Evolutionary conservation across 2,329 filamentous ascomycete species (phyloP), one percentile per base, ranked within the genome.

Genomic region (Fusarium chuoi): DNA sequence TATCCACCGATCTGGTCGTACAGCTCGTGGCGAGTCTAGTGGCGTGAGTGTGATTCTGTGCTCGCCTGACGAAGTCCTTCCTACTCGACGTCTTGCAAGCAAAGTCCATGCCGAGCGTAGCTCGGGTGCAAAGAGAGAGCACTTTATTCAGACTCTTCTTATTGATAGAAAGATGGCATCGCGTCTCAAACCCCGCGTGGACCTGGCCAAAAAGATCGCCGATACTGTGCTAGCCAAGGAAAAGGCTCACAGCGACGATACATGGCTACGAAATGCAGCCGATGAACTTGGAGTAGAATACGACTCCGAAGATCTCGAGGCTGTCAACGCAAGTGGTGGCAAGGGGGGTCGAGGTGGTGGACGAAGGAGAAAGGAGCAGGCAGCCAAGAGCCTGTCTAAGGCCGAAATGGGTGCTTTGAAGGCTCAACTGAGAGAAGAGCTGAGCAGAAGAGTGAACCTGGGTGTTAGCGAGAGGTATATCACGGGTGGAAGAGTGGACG

Each of bases 281-380:
- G 95, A 98, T 65, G 96, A 98, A 73, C 87, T 99, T 0, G 96
- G 96, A 2, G 94, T 98, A 1, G 96, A 98, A 59, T 98, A 97
- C 80, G 95, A 98, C 79, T 93, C 91, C 68, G 95, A 97, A 41
- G 94, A 97, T 51, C 92, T 98, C 70, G 93, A 93, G 74, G 94
- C 96, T 39, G 93, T 94, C 46, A 92, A 95, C 65, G 92, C 87
- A 44, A 87, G 86, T 13, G 89, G 91, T 12, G 87, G 86, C 61
- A 87, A 88, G 78, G 89, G 89, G 55, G 92, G 93, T 1, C 87
- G 94, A 41, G 94, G 94, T 13, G 90, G 89, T 44, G 92, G 93
- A 2, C 85, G 94, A 45, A 93, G 92, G 83, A 87, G 90, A 83
- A 93, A 93, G 83, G 92, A 96, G 80, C 90, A 92, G 78, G 90